These are phyloP conservation scores for Dictyostelium firmibasis DNA, from an alignment of 78 protist genomes.

Conservation along the genomic window DNA sequence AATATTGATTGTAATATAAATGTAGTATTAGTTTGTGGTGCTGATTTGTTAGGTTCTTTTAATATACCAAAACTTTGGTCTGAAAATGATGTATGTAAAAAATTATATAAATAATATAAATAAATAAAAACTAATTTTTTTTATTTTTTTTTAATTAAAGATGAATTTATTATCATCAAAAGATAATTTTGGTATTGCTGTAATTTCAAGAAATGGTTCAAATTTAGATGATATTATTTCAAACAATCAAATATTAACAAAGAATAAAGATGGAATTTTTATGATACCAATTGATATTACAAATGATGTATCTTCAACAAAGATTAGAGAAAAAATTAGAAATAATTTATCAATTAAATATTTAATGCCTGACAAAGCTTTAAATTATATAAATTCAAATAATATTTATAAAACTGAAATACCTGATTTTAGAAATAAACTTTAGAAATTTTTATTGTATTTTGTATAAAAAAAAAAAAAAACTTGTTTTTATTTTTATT, in stretches of 20 bases:
- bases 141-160: neutral
- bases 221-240: slow-evolving; percentile 23
- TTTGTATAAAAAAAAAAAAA: too few relatives aligned
- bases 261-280: slow-evolving; percentile 12
- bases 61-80: slow-evolving; percentile 72
- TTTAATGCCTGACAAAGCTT: slow-evolving; percentile 4
- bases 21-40: slow-evolving; percentile 47
- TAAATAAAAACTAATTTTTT: neutral
- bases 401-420: slow-evolving; percentile 32
- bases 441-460: neutral
- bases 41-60: slow-evolving; percentile 64
- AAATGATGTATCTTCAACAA: slow-evolving; percentile 70
- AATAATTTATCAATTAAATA: slow-evolving; percentile 38
- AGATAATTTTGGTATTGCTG: slow-evolving; percentile 22
- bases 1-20: neutral
- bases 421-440: neutral
- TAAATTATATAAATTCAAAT: slow-evolving; percentile 31
- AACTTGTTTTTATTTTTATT: neutral
- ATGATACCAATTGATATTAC: neutral
- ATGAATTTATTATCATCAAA: slow-evolving; percentile 55
- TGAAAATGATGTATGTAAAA: slow-evolving; percentile 49
- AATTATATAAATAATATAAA: neutral
- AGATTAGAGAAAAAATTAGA: slow-evolving; percentile 24
- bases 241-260: slow-evolving; percentile 15
- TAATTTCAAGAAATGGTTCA: slow-evolving; percentile 52